phyloP scores from a whole-genome alignment of 2,329 filamentous ascomycete species.

The Coniella lustricola region DNA sequence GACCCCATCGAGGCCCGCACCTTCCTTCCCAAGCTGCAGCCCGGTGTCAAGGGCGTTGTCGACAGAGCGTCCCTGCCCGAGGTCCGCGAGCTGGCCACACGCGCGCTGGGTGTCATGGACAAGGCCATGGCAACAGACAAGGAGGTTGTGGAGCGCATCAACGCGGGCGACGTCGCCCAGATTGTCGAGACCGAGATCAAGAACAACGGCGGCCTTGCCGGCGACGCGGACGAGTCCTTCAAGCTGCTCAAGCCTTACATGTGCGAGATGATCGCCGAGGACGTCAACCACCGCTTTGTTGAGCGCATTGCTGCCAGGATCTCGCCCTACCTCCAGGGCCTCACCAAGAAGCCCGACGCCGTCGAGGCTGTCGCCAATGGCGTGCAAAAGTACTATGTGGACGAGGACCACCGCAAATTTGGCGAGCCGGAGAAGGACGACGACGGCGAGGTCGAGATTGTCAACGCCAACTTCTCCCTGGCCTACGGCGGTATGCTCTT shows the following conservation, averaged over 20 bases:
- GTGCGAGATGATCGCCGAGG: conserved; percentile 76
- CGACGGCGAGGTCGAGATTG: conserved; percentile 89
- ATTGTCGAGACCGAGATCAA: conserved; percentile 71
- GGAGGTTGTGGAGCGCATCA: conserved; percentile 58
- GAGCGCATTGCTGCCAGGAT: conserved; percentile 63
- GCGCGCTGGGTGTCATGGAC: conserved; percentile 79
- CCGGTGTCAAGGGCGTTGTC: conserved; percentile 83
- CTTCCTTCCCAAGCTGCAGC: conserved; percentile 90
- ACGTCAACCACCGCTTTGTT: conserved; percentile 76
- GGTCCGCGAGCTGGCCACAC: conserved; percentile 80
- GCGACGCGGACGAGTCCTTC: conserved; percentile 59
- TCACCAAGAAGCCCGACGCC: conserved; percentile 57
- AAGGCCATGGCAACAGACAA: conserved; percentile 80
- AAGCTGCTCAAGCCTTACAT: conserved; percentile 66
- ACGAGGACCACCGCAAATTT: conserved; percentile 81
- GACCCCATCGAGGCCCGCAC: conserved; percentile 88
- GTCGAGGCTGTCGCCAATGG: conserved; percentile 59
- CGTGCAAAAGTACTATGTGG: conserved; percentile 70
- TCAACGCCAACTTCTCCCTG: conserved; percentile 95
- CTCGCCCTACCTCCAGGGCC: conserved; percentile 65
- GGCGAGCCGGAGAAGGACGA: conserved; percentile 81
- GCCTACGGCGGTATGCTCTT: conserved; percentile 97
- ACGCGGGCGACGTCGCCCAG: conserved; percentile 65
- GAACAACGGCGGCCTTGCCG: conserved; percentile 55
- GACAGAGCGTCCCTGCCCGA: conserved; percentile 88